phyloP scores from a whole-genome alignment of 1,284 basidiomycete species.

The Lentinula novae-zelandiae region DNA sequence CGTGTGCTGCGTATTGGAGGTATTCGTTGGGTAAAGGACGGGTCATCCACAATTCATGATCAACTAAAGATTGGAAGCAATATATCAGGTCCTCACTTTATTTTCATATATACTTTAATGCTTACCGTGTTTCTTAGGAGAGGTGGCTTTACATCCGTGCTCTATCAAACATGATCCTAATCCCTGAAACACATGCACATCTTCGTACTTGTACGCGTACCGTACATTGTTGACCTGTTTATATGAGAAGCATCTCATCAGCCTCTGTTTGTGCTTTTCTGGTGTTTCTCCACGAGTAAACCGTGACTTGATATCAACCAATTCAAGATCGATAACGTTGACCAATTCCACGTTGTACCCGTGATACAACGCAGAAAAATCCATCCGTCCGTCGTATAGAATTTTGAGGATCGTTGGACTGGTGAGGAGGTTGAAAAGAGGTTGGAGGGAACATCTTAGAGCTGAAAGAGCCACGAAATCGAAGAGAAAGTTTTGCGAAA shows the following conservation, averaged over 20 bases:
- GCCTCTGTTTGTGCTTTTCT: not conserved
- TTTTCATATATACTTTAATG: too few relatives aligned
- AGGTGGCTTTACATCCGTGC: not conserved
- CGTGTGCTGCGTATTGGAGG: conserved; percentile 11
- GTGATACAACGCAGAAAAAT: conserved; percentile 9
- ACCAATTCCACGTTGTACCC: not conserved
- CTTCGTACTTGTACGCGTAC: not conserved
- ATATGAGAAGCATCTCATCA: conserved; percentile 1
- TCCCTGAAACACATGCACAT: conserved; percentile 3
- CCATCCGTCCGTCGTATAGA: conserved; percentile 12
- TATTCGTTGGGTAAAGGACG: conserved; percentile 3
- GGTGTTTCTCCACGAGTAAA: not conserved
- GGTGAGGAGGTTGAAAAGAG: conserved; percentile 1
- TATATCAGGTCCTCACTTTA: not conserved
- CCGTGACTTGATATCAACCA: conserved; percentile 9
- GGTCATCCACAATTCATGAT: conserved; percentile 8
- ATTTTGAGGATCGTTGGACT: conserved; percentile 1
- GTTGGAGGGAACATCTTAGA: not conserved
- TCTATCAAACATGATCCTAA: conserved; percentile 1
- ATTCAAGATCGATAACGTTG: conserved; percentile 9
- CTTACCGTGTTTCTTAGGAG: not conserved
- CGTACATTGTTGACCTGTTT: conserved; percentile 1
- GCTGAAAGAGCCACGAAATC: not conserved
- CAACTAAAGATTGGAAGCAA: conserved; percentile 2
- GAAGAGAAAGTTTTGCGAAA: conserved; percentile 2